A percentile compares a stretch with the other conserved stretches of the same genome.
These are phyloP conservation scores for Neofusicoccum parvum DNA, from an alignment of 2,329 filamentous ascomycete genomes.

Conservation along the genomic window DNA sequence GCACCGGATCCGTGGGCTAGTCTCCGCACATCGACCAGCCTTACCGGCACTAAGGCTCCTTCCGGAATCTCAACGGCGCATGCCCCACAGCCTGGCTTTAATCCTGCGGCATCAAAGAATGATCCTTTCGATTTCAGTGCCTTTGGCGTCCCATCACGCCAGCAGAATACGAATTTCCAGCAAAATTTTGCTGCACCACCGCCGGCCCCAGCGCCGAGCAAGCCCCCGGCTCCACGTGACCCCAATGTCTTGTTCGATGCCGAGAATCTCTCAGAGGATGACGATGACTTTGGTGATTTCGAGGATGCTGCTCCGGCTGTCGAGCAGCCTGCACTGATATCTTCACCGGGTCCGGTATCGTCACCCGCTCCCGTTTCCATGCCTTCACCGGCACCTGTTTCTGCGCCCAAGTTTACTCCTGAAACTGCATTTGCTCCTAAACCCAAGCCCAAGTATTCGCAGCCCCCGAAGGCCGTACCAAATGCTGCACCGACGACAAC, in stretches of 20 bases:
- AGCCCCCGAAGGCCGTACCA: constrained; percentile 28
- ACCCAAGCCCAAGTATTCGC: not conserved
- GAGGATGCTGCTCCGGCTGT: constrained; percentile 25
- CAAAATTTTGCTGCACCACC: not conserved
- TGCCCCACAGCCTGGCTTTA: constrained; percentile 1
- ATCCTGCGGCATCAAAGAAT: not conserved
- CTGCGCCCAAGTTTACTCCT: not conserved
- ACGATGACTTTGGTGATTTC: constrained; percentile 40
- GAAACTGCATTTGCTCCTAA: not conserved
- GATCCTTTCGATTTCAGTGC: constrained; percentile 20
- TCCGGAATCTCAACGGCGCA: not conserved
- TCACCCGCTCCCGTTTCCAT: not conserved
- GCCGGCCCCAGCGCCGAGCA: not conserved
- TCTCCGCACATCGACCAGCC: constrained; percentile 14
- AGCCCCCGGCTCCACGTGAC: constrained; percentile 28
- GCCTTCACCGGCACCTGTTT: not conserved
- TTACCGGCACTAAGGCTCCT: not conserved
- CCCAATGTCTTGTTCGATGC: constrained; percentile 45
- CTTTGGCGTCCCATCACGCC: constrained; percentile 14
- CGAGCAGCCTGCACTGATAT: not conserved
- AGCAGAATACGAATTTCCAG: not conserved
- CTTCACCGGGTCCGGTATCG: constrained; percentile 22
- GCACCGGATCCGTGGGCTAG: constrained; percentile 18
- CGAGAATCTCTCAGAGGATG: constrained; percentile 39
- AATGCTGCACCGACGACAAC: not conserved